Evolutionary conservation across 208 protist species (phyloP), one percentile per base, ranked within the genome.

Genomic region (Crithidia thermophila): DNA sequence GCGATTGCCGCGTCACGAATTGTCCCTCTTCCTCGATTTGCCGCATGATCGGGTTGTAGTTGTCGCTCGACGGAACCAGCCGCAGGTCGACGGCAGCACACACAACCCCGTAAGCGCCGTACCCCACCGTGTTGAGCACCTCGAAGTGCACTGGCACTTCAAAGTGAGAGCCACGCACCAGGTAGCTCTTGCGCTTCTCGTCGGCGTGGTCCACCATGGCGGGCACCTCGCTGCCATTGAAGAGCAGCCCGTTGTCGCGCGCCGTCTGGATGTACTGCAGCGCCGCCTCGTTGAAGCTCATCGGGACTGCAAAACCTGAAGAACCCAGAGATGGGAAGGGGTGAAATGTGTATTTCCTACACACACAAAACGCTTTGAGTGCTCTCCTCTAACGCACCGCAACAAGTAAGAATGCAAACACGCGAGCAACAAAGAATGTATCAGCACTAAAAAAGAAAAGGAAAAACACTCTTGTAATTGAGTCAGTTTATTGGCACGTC

Each of bases 61-160:
- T 76, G 9, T 46, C 13, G 21, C 67, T 84, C 40, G 72, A 69
- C 27, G 63, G 57, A 4, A 85, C 77, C 0, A 85, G 73, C 3
- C 84, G 77, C 21, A 87, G 59, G 46, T 90, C 78, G 7, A 85
- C 72, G 0, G 83, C 89, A 18, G 84, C 82, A 47, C 89, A 95
- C 36, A 92, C 87, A 4, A 91, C 58, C 18, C 90, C 87, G 55
- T 95, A 94, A 1, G 87, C 79, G 21, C 87, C 90, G 52, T 75
- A 69, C 6, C 90, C 90, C 3, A 95, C 75, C 2, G 63, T 61
- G 13, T 72, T 85, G 7, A 85, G 64, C 33, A 94, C 62, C 31
- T 86, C 75, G 46, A 90, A 95, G 45, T 90, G 82, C 21, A 68
- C 52, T 21, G 87, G 79, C 21, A 94, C 88, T 27, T 86, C 43